Percentiles rank a stretch among this genome's conserved stretches.
Conservation (phyloP, 2,329 filamentous ascomycete genomes). For the Aureobasidium vineae region DNA sequence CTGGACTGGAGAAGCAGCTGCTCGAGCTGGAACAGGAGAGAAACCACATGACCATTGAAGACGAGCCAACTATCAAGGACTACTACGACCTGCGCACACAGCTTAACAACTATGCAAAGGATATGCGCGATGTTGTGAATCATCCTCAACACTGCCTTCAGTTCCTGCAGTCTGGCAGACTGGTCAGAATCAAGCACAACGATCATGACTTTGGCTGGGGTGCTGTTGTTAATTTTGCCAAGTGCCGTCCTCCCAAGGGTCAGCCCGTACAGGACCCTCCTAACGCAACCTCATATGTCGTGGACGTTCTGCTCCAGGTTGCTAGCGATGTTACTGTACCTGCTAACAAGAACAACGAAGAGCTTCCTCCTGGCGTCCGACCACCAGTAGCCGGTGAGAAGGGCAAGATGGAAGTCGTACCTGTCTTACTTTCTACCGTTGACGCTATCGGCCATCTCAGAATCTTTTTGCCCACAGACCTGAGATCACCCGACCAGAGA, state of each 20-base stretch:
- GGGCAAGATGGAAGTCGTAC: slow-evolving; percentile 75
- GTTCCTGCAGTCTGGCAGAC: slow-evolving; percentile 82
- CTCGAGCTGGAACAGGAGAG: slow-evolving; percentile 73
- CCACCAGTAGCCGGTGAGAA: slow-evolving; percentile 63
- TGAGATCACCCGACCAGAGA: slow-evolving; percentile 65
- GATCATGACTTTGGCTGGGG: slow-evolving; percentile 93
- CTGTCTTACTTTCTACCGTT: slow-evolving; percentile 80
- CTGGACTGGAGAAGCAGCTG: slow-evolving; percentile 77
- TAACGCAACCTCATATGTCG: slow-evolving; percentile 73
- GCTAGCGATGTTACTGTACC: slow-evolving; percentile 56
- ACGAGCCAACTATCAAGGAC: slow-evolving; percentile 86
- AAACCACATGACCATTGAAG: slow-evolving; percentile 71
- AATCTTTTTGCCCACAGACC: slow-evolving; percentile 76
- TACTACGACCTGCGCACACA: slow-evolving; percentile 90
- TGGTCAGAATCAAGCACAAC: slow-evolving; percentile 79
- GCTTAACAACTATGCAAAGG: slow-evolving; percentile 75
- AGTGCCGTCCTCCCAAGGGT: slow-evolving; percentile 57
- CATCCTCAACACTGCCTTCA: slow-evolving; percentile 83
- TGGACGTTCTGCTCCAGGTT: slow-evolving; percentile 75
- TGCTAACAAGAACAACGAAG: slow-evolving; percentile 38
- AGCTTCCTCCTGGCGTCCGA: slow-evolving; percentile 60
- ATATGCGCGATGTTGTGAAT: slow-evolving; percentile 89
- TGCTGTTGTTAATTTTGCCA: slow-evolving; percentile 75
- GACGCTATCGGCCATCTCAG: slow-evolving; percentile 81
- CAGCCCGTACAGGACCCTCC: slow-evolving; percentile 64